Evolutionary conservation across 192 early-diverging fungal genomes (phyloP).

Genomic region (Entomortierella chlamydospora): DNA sequence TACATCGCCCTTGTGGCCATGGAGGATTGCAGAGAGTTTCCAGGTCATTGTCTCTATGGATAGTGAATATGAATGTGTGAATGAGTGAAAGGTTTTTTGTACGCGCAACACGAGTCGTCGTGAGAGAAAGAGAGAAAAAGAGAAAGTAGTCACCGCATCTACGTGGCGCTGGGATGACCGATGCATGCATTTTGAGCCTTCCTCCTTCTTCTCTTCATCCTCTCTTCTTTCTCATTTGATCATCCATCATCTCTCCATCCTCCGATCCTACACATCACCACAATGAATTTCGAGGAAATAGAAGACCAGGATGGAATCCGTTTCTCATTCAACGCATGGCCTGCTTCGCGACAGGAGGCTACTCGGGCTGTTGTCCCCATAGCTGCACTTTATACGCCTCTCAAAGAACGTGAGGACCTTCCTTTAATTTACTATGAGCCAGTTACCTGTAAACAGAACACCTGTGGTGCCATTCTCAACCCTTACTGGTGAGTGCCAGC

Average conservation of each 20-base stretch:
- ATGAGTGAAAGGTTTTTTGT: no score
- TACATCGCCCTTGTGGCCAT: conserved; percentile 53
- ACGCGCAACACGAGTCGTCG: not conserved
- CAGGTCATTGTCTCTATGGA: conserved; percentile 24
- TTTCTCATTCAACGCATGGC: conserved; percentile 98
- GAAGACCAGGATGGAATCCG: conserved; percentile 97
- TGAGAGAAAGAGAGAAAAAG: no score
- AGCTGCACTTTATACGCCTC: conserved; percentile 91
- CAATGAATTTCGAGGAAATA: conserved; percentile 87
- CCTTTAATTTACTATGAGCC: conserved; percentile 95
- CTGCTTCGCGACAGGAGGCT: conserved; percentile 91
- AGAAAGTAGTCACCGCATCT: not conserved
- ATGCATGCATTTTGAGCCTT: not conserved
- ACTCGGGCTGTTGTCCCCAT: conserved; percentile 96
- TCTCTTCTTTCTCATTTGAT: conserved; percentile 6
- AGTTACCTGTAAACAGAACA: conserved; percentile 90
- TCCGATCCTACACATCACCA: not conserved
- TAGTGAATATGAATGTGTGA: no score
- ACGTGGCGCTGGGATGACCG: not conserved
- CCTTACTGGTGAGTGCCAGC: conserved; percentile 87
- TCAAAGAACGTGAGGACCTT: conserved; percentile 91
- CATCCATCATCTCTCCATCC: conserved; percentile 7
- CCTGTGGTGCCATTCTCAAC: conserved; percentile 96
- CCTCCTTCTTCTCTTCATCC: not conserved
- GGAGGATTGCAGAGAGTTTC: conserved; percentile 52